phyloP scores from a whole-genome alignment of 306 rosid genomes.

The Lithocarpus polystachyus region DNA sequence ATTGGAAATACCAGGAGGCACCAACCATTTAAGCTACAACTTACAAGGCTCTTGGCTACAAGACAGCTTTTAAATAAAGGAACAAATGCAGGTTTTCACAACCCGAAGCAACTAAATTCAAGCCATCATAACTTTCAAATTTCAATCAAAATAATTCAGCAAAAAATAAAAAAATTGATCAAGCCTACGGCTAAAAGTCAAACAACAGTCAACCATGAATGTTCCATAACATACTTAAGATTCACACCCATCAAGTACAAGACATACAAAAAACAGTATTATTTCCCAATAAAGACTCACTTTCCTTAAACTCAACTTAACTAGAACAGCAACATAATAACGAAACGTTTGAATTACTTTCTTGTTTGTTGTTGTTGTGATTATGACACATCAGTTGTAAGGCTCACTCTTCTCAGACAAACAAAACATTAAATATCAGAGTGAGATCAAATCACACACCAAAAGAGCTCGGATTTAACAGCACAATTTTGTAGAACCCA shows the following conservation, averaged over 20 bases:
- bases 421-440: not conserved
- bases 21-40: too few species aligned
- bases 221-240: not conserved
- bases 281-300: not conserved
- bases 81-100: not conserved
- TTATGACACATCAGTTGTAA: too few species aligned
- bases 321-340: not conserved
- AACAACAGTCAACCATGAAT: not conserved
- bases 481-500: not conserved
- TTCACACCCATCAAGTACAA: not conserved
- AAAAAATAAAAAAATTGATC: not conserved
- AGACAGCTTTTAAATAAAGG: not conserved
- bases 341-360: too few species aligned
- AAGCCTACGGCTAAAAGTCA: not conserved
- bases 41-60: not conserved
- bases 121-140: not conserved
- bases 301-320: not conserved
- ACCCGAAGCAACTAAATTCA: not conserved
- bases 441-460: not conserved
- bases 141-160: too few species aligned
- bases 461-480: not conserved
- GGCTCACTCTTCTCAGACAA: not conserved
- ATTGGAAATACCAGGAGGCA: too few species aligned
- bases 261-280: not conserved
- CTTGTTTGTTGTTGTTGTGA: too few species aligned